Conservation (phyloP, 179 eudicot species). For the Actinidia chinensis region DNA sequence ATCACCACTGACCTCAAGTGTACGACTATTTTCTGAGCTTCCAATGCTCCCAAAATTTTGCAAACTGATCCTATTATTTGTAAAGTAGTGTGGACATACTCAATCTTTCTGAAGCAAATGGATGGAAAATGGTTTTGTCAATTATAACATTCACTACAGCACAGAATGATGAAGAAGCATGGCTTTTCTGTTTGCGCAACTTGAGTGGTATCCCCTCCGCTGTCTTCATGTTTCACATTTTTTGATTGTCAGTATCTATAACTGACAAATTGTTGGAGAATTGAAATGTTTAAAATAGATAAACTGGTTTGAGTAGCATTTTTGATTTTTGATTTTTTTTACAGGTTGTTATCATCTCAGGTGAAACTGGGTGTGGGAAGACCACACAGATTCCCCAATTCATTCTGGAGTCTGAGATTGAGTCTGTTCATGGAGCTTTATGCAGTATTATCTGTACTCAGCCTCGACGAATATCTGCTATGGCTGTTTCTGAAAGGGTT, state of each 20-base stretch:
- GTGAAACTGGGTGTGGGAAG: conserved; percentile 96
- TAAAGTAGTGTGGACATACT: background rate
- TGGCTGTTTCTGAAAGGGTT: conserved; percentile 90
- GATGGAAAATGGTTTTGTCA: background rate
- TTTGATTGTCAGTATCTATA: background rate
- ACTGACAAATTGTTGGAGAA: background rate
- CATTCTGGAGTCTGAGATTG: conserved; percentile 81
- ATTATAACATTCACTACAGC: background rate
- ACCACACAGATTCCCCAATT: conserved; percentile 92
- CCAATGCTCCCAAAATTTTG: background rate
- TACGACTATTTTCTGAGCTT: conserved; percentile 1
- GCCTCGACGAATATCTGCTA: conserved; percentile 90
- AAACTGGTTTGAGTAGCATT: background rate
- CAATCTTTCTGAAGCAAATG: background rate
- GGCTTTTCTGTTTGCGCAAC: background rate
- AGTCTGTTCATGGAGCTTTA: conserved; percentile 71
- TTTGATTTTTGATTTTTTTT: background rate
- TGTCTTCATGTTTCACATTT: background rate
- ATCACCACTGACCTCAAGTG: background rate
- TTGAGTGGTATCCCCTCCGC: background rate
- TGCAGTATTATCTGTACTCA: conserved; percentile 87
- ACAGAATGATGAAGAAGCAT: background rate
- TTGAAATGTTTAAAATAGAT: background rate
- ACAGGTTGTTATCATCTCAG: conserved; percentile 84
- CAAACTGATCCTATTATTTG: background rate